Base-by-base conservation (phyloP, 768 basidiomycete genomes). In the Boletus vermiculosoides region DNA sequence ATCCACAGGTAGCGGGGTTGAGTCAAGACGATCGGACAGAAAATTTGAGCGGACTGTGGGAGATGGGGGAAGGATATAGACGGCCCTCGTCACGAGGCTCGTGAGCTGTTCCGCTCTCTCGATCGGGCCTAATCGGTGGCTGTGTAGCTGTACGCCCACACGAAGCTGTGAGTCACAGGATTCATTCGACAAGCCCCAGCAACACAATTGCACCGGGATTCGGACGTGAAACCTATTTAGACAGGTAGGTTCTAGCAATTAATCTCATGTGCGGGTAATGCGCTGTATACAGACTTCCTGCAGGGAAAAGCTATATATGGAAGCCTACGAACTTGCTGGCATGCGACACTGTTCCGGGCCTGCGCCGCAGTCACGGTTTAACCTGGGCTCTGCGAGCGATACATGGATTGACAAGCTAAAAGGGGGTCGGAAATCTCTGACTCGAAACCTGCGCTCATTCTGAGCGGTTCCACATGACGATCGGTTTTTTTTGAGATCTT, bases 41-140 rank as follows among this genome's bases (percentile, higher is more conserved):
- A 57, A 47, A 0, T 45, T 54, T 52, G 54, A 45, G 36, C 20
- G 45, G 56, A 48, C 49, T 50, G 63, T 60, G 57, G 55, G 52
- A 56, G 63, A 45, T 52, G 62, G 51, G 61, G 64, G 58, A 20
- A 59, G 47, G 50, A 56, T 63, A 60, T 53, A 59, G 56, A 61
- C 44, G 45, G 52, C 25, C 33, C 52, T 48, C 20, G 55, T 55
- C 39, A 39, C 48, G 48, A 50, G 25, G 44, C 31, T 28, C 30
- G 42, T 18, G 37, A 54, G 60, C 36, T 28, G 46, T 55, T 55
- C 57, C 46, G 50, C 15, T 22, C 37, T 22, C 56, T 37, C 45
- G 50, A 54, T 61, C 47, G 40, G 50, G 62, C 37, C 34, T 37
- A 61, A 69, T 65, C 50, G 33, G 66, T 69, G 70, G 70, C 71